Evolutionary conservation across 768 basidiomycete species (phyloP).

Genomic region (Boletus tomentosulus): DNA sequence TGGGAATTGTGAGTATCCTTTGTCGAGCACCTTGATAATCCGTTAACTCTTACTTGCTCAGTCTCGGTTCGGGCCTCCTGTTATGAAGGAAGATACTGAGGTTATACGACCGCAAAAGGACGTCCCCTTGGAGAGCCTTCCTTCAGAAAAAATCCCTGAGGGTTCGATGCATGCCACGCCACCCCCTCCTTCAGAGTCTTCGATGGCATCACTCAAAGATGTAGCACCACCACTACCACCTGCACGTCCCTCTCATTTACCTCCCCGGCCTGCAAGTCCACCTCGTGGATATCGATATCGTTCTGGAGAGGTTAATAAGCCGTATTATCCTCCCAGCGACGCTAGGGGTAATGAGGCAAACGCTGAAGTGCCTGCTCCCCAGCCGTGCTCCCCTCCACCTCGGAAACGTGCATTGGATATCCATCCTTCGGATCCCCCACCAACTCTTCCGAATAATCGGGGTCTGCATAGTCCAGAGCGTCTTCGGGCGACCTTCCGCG

Average conservation of each 20-base stretch:
- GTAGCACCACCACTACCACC: background rate
- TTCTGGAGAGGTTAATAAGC: conserved; percentile 7
- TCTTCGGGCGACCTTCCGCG: conserved; percentile 9
- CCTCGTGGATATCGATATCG: conserved; percentile 8
- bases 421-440: conserved; percentile 5
- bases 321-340: background rate
- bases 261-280: conserved; percentile 20
- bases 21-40: too few species aligned
- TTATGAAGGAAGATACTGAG: conserved; percentile 18
- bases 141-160: conserved; percentile 14
- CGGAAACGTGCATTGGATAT: conserved; percentile 9
- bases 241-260: conserved; percentile 17
- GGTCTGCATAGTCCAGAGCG: conserved; percentile 5
- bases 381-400: conserved; percentile 1
- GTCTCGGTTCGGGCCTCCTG: conserved; percentile 33
- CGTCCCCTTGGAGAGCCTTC: conserved; percentile 16
- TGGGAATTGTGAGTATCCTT: conserved; percentile 15
- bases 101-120: background rate
- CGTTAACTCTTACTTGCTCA: conserved; percentile 1
- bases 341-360: conserved; percentile 1
- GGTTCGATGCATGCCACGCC: conserved; percentile 20
- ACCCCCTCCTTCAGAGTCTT: conserved; percentile 30
- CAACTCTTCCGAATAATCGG: conserved; percentile 9
- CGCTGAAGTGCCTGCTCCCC: conserved; percentile 5
- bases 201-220: conserved; percentile 17